Base-by-base conservation (phyloP, 2,329 filamentous ascomycete species). In the Sporothrix phasma region DNA sequence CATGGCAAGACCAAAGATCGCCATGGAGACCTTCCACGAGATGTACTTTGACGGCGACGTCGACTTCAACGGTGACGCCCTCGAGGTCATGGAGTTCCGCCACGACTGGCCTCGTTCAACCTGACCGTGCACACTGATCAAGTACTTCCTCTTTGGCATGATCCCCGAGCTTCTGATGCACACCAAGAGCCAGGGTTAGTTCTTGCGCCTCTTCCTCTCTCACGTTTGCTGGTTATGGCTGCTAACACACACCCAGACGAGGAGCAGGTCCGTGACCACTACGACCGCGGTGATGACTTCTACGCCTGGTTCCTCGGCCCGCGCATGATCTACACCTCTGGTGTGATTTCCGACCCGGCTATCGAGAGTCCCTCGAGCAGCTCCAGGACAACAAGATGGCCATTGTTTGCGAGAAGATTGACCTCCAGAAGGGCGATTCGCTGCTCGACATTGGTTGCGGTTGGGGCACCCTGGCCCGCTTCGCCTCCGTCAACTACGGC, bases 231-330 rank as follows among this genome's bases (percentile, higher is more conserved):
- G 15, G 8, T 54, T n/a, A 31, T 19, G 15, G 58, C 31, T 53
- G 41, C 54, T 62, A 46, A 56, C 47, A 34, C 19, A 24, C 29
- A 3, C n/a, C 22, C 69, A 91, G 93, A 97, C 71, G 92, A 97
- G 83, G 93, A 97, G 77, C 94, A 97, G 79, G 92, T 97, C 64
- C 91, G 92, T 74, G 91, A 92, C 76, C 92, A 97, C 81, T 99
- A 99, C 78, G 94, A 97, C 82, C 88, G 92, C 69, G 94, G 94
- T 73, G 92, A 99, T 75, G 94, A 97, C 78, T 96, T 97, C 80
- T 99, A 99, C 81, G 88, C 86, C 75, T 99, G 92, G 92, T 97
- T 97, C 84, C 85, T 97, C 68, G 94, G 94, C 67, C 93, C 93
- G 66, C 92, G 93, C 73, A 99, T 97, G 94, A 91, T 97, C 78